Evolutionary conservation across 2,329 filamentous ascomycete species (phyloP), one percentile per base, ranked within the genome.

Genomic region (Myriangium duriaei): DNA sequence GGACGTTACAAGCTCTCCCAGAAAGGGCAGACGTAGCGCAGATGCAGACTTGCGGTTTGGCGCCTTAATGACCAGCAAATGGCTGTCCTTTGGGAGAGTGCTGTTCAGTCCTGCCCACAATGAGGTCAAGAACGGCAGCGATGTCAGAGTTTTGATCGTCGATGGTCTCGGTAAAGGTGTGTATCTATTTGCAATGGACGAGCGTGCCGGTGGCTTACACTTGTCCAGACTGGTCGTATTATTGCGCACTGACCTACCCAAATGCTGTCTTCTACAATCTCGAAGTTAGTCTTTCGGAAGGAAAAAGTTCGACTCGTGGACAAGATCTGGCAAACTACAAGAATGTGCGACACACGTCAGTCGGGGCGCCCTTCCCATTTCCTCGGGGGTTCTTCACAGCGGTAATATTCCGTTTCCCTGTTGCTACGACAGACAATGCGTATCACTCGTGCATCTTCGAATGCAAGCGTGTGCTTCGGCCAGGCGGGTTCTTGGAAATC

Each of bases 21-120:
- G 15, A 7, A 37, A 39, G 18, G 26, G 16, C n/a, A 29, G 36
- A 13, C 36, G 36, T 12, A 39, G 36, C 32, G 40, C 37, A 11
- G 41, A 40, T 53, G 79, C 85, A 44, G 85, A 86, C 51, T 69
- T 91, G 14, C 71, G 83, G 2, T 77, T 85, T 11, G 82, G 79
- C 4, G 85, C 82, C 2, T 76, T 91, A 65, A 86, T 83, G 43
- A 83, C 86, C 15, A 86, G 80, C 66, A 87, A 87, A 53, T 91
- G 82, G 83, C 71, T 91, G 15, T 84, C 80, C 0, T 88, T 88
- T 54, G 83, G 83, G 1, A 79, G 85, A 48, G 81, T 88, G 0
- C 65, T 91, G 3, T 87, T 91, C 61, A 86, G 81, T 48, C 82
- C 84, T 9, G 75, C 81, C 4, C 74, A 83, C 16, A 78, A 83